phyloP scores from a whole-genome alignment of 2,329 filamentous ascomycete species.

The Gnomoniopsis sp. region DNA sequence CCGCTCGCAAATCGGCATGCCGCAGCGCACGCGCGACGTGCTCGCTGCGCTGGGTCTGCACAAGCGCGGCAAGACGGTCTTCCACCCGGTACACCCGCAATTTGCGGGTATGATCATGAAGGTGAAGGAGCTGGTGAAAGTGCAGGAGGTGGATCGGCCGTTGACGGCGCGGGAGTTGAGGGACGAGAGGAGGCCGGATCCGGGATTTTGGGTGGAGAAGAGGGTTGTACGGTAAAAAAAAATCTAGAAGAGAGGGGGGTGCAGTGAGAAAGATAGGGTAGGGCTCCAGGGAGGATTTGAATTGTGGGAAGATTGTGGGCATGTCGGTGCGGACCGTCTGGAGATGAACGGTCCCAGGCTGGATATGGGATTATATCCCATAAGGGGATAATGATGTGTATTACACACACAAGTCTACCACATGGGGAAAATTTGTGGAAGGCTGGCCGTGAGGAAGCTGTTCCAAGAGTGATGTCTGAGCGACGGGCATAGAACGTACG shows the following conservation, averaged over 20 bases:
- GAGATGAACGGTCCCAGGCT: too few species aligned
- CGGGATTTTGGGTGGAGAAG: conserved; percentile 77
- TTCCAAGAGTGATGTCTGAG: too few species aligned
- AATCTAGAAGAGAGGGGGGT: conserved; percentile 20
- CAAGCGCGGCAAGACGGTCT: conserved; percentile 82
- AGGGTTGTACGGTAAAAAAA: conserved; percentile 28
- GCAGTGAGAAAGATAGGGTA: conserved; percentile 20
- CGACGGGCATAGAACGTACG: too few species aligned
- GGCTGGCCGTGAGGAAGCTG: too few species aligned
- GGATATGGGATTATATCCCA: too few species aligned
- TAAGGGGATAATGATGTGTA: too few species aligned
- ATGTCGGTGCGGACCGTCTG: too few species aligned
- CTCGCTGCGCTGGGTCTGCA: conserved; percentile 82
- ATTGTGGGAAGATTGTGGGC: neutral
- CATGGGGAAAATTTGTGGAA: too few species aligned
- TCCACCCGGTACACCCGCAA: conserved; percentile 77
- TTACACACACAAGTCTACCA: too few species aligned
- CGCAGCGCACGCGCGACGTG: conserved; percentile 72
- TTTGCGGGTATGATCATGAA: conserved; percentile 89
- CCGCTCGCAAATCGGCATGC: conserved; percentile 85
- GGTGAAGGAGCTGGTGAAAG: conserved; percentile 87
- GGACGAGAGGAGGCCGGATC: conserved; percentile 68
- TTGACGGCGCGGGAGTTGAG: conserved; percentile 67
- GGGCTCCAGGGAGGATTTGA: too few species aligned
- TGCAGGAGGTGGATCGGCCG: conserved; percentile 68